Evolutionary conservation across 2,329 filamentous ascomycete species (phyloP).

Genomic region (Aspergillus glaucus): DNA sequence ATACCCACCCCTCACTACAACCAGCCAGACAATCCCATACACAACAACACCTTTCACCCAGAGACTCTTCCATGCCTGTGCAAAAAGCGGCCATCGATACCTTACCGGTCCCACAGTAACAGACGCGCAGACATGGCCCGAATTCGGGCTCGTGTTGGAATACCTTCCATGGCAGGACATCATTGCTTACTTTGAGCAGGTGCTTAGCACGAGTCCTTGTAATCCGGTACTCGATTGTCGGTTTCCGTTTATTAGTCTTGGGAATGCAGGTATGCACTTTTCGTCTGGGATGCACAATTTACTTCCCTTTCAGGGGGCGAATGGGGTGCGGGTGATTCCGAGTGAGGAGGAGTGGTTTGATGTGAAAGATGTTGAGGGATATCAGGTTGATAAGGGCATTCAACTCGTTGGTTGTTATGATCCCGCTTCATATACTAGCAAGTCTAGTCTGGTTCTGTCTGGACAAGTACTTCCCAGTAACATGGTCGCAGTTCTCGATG

Average conservation of each 20-base stretch:
- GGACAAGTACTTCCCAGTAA: not conserved
- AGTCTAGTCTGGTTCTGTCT: not conserved
- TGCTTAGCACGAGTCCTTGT: conserved; percentile 7
- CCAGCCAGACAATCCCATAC: conserved; percentile 4
- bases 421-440: not conserved
- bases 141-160: conserved; percentile 9
- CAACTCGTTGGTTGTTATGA: not conserved
- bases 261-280: conserved; percentile 9
- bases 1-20: not conserved
- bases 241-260: conserved; percentile 12
- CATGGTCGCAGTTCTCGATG: not conserved
- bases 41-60: conserved; percentile 10
- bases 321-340: conserved; percentile 6
- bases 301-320: conserved; percentile 5
- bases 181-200: conserved; percentile 13
- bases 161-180: conserved; percentile 6
- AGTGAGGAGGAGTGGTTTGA: conserved; percentile 16
- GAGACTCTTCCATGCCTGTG: conserved; percentile 8
- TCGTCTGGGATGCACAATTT: not conserved
- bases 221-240: conserved; percentile 8
- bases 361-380: conserved; percentile 14
- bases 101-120: conserved; percentile 1
- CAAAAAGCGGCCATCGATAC: conserved; percentile 7
- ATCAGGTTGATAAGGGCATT: conserved; percentile 8
- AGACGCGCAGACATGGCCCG: conserved; percentile 7